Evolutionary conservation across 139 green algal genomes (phyloP), one percentile per base, ranked within the genome.

Genomic region (Chlorella sp.): DNA sequence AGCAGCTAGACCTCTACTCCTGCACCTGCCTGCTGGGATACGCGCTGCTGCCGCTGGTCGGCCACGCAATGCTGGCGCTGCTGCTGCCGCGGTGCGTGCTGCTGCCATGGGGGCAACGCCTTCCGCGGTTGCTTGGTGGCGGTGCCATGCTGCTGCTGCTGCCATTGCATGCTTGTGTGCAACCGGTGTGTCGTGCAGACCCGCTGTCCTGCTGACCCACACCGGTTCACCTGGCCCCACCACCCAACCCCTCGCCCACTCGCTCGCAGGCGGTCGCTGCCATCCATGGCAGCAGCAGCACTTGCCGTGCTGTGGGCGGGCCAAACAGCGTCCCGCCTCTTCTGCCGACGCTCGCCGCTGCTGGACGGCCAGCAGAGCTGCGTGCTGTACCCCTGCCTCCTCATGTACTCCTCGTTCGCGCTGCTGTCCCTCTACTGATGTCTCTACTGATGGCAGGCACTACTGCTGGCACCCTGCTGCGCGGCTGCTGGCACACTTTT

Each of bases 21-120:
- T 93, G 89, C 85, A 97, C 92, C 83, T 99, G 95, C 84, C 85
- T 98, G 51, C 80, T 97, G 44, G 96, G 96, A 79, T 99, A 99
- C 85, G 92, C 93, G 82, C 87, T 98, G 84, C 84, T 98, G 56
- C 96, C 96, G 11, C 83, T 98, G 32, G 86, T 97, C 19, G 51
- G 94, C 9, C 92, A 95, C 85, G 93, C 89, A 3, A 80, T 93
- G 0, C 24, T 92, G 20, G 87, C 90, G 1, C 87, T 99, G 38
- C 72, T 98, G 19, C 78, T 97, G 41, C 96, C 96, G 1, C 91
- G 88, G 94, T 96, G 79, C 82, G 89, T 70, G 36, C 54, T 16
- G 24, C 9, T 22, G 17, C 26, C n/a, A n/a, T n/a, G n/a, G n/a
- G n/a, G n/a, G n/a, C n/a, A n/a, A n/a, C n/a, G n/a, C n/a, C n/a